Conservation (phyloP, 1,284 basidiomycete species). For the Binderoboletus segoi region DNA sequence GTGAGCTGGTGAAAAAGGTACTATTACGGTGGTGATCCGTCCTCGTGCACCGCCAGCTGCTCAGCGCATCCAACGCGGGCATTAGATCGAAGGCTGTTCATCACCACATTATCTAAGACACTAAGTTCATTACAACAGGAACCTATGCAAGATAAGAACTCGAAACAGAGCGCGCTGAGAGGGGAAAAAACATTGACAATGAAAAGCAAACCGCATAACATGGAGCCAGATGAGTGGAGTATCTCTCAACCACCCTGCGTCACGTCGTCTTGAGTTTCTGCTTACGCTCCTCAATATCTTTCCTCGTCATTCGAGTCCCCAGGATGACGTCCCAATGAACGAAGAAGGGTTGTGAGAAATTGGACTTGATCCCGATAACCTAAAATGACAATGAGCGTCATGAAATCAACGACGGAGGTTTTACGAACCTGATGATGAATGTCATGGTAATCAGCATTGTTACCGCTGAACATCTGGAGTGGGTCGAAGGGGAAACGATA, state of each 20-base stretch:
- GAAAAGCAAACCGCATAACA: neutral
- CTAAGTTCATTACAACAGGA: slow-evolving; percentile 28
- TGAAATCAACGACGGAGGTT: neutral
- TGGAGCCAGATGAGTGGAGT: neutral
- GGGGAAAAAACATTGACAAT: neutral
- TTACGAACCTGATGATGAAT: slow-evolving; percentile 88
- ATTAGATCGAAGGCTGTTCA: neutral
- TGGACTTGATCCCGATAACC: slow-evolving; percentile 92
- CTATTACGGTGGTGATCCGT: neutral
- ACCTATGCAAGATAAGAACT: slow-evolving; percentile 4
- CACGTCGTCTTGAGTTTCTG: slow-evolving; percentile 35
- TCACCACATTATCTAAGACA: slow-evolving; percentile 20
- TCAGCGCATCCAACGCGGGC: neutral
- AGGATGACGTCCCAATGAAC: slow-evolving; percentile 83
- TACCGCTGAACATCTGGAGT: slow-evolving; percentile 84
- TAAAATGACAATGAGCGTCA: slow-evolving; percentile 34
- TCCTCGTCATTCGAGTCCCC: slow-evolving; percentile 80
- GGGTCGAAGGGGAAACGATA: slow-evolving; percentile 90
- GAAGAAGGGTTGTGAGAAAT: slow-evolving; percentile 96
- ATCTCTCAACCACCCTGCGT: neutral
- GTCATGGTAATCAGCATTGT: slow-evolving; percentile 98
- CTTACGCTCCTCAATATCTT: slow-evolving; percentile 57
- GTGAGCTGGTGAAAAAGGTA: too few relatives aligned
- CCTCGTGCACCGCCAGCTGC: neutral
- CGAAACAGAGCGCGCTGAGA: neutral